Conservation (phyloP, 1,139 yeast species). For the Geotrichum restrictum region DNA sequence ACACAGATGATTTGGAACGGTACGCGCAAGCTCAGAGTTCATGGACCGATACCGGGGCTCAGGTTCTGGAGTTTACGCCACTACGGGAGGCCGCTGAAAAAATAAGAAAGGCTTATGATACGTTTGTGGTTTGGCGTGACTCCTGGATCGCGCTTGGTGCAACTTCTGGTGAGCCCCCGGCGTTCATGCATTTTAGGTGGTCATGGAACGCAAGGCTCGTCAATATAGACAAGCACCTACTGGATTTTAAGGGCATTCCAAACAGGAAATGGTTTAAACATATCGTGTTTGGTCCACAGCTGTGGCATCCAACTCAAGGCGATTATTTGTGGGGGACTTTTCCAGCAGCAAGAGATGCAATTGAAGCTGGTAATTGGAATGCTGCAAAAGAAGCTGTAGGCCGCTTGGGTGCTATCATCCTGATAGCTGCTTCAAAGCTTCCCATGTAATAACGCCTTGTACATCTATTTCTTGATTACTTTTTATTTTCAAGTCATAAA, state of each 20-base stretch:
- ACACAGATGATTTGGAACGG: conserved; percentile 48
- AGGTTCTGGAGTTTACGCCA: conserved; percentile 25
- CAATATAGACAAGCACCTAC: conserved; percentile 52
- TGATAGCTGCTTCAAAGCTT: conserved; percentile 17
- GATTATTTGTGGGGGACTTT: conserved; percentile 60
- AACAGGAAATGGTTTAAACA: conserved; percentile 66
- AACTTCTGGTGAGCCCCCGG: conserved; percentile 54
- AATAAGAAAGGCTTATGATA: conserved; percentile 28
- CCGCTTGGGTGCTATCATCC: conserved; percentile 18
- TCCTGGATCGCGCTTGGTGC: conserved; percentile 53
- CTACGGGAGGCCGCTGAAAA: conserved; percentile 30
- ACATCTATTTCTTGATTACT: too few species aligned
- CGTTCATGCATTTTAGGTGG: conserved; percentile 67
- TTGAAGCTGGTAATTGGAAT: conserved; percentile 48
- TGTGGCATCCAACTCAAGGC: conserved; percentile 49
- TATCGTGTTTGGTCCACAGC: conserved; percentile 64
- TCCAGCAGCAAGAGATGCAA: conserved; percentile 69
- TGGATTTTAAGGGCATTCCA: conserved; percentile 48
- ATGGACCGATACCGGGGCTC: conserved; percentile 16
- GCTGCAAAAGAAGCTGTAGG: conserved; percentile 46
- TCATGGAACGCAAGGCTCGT: conserved; percentile 70
- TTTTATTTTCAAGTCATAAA: too few species aligned
- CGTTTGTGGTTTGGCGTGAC: conserved; percentile 46
- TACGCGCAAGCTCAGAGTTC: conserved; percentile 39
- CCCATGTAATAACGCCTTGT: neutral